Evolutionary conservation across 2,329 filamentous ascomycete genomes (phyloP), one percentile per base, ranked within the genome.

Genomic region (Trichoderma cornu-damae): DNA sequence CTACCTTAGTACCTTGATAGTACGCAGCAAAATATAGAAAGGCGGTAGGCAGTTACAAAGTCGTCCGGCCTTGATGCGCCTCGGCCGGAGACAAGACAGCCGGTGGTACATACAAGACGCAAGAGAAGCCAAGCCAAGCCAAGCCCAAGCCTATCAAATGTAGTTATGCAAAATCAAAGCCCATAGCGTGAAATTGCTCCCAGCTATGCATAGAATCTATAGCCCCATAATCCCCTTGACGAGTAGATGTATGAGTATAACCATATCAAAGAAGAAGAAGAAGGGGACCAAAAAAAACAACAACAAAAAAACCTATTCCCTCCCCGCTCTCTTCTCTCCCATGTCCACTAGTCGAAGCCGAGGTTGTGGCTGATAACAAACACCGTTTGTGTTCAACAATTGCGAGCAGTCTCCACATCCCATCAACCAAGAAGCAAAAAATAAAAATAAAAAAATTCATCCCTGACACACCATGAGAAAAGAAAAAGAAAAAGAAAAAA

Each of bases 151-250:
- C n/a, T n/a, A n/a, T n/a, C n/a, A n/a, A n/a, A n/a, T 24, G 22
- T 48, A 12, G 44, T 30, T 48, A 24, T 35, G 30, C 34, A 52
- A 43, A 52, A 43, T 50, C 42, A 46, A 50, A 28, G 28, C 20
- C 47, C 37, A 37, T 51, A 57, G 54, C 46, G 18, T 57, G 54
- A 24, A 42, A 57, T 57, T 43, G 54, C 54, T 57, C 38, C 28
- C 54, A 57, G 54, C 54, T 28, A 57, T 42, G 54, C 47, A 57
- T 42, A 57, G 44, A 57, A 57, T 57, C 54, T 57, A 57, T 57
- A 50, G 42, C 35, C 35, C 44, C 43, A 44, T 46, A 20, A 18
- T 57, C 54, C 44, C n/a, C 46, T 16, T 35, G 18, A 43, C 26
- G 34, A 42, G 28, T 26, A 37, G 46, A 51, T 37, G 47, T 51